Conservation (phyloP, 305 asterid species). For the Fraxinus paxiana region DNA sequence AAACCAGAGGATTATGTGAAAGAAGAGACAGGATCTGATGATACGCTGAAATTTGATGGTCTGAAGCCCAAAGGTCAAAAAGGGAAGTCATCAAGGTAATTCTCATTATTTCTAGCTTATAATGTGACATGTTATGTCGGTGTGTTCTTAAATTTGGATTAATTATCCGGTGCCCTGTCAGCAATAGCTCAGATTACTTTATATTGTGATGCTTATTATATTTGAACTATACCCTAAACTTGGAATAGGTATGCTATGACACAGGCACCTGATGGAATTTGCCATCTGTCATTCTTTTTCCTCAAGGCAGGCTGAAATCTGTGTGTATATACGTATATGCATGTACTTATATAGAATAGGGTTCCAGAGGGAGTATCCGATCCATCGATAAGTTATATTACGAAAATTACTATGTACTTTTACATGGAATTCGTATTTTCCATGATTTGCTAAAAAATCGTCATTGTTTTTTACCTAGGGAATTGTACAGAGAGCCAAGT, state of each 20-base stretch:
- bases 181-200: not conserved
- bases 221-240: not conserved
- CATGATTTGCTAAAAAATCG: not conserved
- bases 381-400: not conserved
- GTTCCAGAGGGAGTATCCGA: not conserved
- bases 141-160: not conserved
- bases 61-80: conserved; percentile 24
- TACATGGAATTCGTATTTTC: not conserved
- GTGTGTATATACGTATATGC: not conserved
- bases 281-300: not conserved
- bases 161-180: not conserved
- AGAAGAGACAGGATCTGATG: conserved; percentile 27
- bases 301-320: not conserved
- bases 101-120: not conserved
- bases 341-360: not conserved
- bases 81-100: conserved; percentile 36
- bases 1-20: conserved; percentile 3
- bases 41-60: conserved; percentile 22
- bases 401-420: not conserved
- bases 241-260: not conserved
- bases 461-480: conserved; percentile 34
- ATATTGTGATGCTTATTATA: not conserved
- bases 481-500: conserved; percentile 28
- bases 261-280: not conserved
- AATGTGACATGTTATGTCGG: not conserved